A percentile compares a stretch with the other conserved stretches of the same genome.
phyloP scores from a whole-genome alignment of 805 yeast species.

The Metschnikowia aberdeeniae region DNA sequence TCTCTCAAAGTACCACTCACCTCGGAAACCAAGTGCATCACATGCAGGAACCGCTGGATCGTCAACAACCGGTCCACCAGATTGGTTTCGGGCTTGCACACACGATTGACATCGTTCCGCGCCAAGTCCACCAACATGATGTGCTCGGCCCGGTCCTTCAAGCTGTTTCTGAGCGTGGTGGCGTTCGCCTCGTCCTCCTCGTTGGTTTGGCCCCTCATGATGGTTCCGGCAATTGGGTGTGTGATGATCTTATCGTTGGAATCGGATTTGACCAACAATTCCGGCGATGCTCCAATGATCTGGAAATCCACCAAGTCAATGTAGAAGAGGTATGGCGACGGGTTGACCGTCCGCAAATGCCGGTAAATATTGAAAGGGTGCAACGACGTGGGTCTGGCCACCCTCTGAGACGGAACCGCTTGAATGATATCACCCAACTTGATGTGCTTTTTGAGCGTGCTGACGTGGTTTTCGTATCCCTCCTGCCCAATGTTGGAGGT shows the following conservation, averaged over 20 bases:
- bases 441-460: constrained; percentile 72
- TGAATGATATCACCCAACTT: constrained; percentile 91
- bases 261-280: constrained; percentile 81
- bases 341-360: constrained; percentile 92
- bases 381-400: constrained; percentile 88
- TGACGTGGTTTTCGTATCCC: constrained; percentile 86
- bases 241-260: constrained; percentile 70
- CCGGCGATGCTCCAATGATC: constrained; percentile 97
- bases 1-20: constrained; percentile 86
- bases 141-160: constrained; percentile 96
- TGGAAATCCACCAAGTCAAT: constrained; percentile 90
- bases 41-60: constrained; percentile 93
- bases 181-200: constrained; percentile 92
- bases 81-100: constrained; percentile 84
- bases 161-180: constrained; percentile 60
- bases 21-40: constrained; percentile 92
- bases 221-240: constrained; percentile 98
- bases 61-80: constrained; percentile 84
- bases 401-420: constrained; percentile 97
- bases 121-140: constrained; percentile 98
- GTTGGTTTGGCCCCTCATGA: constrained; percentile 80
- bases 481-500: constrained; percentile 88
- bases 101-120: constrained; percentile 90
- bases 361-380: constrained; percentile 97
- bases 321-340: constrained; percentile 95